Conservation (phyloP, 768 basidiomycete species). For the Suillus luteus region DNA sequence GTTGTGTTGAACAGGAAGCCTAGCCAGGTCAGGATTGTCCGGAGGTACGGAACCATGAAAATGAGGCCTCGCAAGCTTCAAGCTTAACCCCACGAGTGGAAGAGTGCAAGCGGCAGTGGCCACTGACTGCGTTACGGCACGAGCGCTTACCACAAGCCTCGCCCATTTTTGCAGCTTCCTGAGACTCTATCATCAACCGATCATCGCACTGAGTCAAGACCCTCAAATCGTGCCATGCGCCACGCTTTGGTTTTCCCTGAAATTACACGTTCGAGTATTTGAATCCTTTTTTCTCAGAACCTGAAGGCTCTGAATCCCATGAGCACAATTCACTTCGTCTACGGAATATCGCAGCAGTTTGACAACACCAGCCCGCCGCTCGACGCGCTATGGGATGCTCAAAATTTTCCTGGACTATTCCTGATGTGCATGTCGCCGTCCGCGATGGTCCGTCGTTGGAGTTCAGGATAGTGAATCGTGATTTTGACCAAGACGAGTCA, state of each 20-base stretch:
- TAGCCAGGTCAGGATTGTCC: neutral
- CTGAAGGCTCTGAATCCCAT: neutral
- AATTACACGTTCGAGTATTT: neutral
- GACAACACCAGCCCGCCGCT: conserved; percentile 8
- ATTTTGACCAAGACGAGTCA: neutral
- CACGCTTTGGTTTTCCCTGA: neutral
- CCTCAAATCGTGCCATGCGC: neutral
- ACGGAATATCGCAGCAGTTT: conserved; percentile 8
- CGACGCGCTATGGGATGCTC: conserved; percentile 13
- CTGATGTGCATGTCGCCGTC: conserved; percentile 2
- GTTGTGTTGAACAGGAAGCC: conserved; percentile 2
- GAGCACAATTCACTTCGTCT: neutral
- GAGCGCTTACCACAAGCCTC: neutral
- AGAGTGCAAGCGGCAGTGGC: neutral
- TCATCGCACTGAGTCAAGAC: no score
- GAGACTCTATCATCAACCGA: neutral
- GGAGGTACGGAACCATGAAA: neutral
- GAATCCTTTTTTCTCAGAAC: neutral
- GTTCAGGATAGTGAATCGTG: neutral
- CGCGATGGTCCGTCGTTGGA: neutral
- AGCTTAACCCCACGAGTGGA: neutral
- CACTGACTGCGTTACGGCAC: neutral
- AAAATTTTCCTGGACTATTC: conserved; percentile 4
- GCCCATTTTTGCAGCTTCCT: neutral
- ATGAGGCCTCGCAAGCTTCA: neutral